Evolutionary conservation across 2,329 filamentous ascomycete species (phyloP), one percentile per base, ranked within the genome.

Genomic region (Albophoma yamanashiensis): DNA sequence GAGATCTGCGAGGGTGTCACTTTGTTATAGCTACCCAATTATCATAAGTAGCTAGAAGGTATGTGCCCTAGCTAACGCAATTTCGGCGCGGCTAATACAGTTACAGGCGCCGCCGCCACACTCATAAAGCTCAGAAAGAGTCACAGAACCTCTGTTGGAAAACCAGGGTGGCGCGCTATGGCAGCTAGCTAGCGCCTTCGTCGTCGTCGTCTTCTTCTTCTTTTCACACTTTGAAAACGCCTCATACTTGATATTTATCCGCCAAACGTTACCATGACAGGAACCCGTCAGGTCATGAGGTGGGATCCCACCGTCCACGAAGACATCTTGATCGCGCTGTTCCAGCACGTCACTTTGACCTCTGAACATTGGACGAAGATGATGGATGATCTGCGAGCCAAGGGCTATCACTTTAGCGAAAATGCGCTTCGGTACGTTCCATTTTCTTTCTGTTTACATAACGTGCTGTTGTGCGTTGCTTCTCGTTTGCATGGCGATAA

Each of bases 261-360:
- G 20, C 31, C 36, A 12, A 4, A 4, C n/a, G 17, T 12, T 6
- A 53, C 15, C 31, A 74, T 73, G 71, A 61, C 66, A 52, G 63
- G 63, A n/a, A 17, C 47, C 14, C 68, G 70, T 42, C 65, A 69
- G 59, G 61, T 66, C 20, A 74, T 73, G 64, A 71, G 68, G 40
- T 82, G 79, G 78, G 73, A 73, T 36, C 66, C 71, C 6, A 68
- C 70, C 11, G 71, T 75, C 22, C 77, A 81, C 55, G 68, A 77
- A 61, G 76, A 77, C 47, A 74, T 82, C 50, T 70, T 82, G 42
- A 60, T 75, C 8, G 73, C 72, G 36, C 61, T 81, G 31, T 66
- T 76, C n/a, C 69, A 73, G 34, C 67, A 73, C 8, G 63, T 75
- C 59, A 73, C 70, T 43, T 71, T 75, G 2, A 67, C 62, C 2